phyloP scores from a whole-genome alignment of 2,329 filamentous ascomycete genomes.

The Drechslera avenae region DNA sequence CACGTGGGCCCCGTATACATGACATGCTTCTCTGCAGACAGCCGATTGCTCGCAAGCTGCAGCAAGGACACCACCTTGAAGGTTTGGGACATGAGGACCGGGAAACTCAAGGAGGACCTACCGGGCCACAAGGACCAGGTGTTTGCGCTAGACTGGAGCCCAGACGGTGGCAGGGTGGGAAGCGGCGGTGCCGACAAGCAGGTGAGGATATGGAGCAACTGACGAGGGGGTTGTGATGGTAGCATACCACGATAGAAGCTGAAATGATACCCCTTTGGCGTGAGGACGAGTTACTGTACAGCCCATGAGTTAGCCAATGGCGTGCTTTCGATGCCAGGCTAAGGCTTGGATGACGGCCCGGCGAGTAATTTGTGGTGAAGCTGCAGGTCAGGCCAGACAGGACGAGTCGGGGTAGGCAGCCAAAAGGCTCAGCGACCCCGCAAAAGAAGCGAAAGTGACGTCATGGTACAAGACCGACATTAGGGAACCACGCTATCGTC shows the following conservation, averaged over 20 bases:
- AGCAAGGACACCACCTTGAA: conserved; percentile 94
- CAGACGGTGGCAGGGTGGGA: conserved; percentile 84
- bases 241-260: conserved; percentile 5
- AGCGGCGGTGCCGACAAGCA: conserved; percentile 92
- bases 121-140: conserved; percentile 93
- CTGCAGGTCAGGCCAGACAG: too few species aligned
- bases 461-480: conserved; percentile 15
- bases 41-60: conserved; percentile 81
- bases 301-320: background rate
- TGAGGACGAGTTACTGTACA: background rate
- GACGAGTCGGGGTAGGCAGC: too few species aligned
- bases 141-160: conserved; percentile 93
- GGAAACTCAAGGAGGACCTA: conserved; percentile 80
- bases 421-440: conserved; percentile 17
- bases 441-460: conserved; percentile 21
- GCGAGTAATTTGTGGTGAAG: too few species aligned
- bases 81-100: conserved; percentile 88
- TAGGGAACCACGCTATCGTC: too few species aligned
- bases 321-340: background rate
- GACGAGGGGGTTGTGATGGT: background rate
- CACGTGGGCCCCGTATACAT: conserved; percentile 94
- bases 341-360: background rate
- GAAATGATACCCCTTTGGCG: conserved; percentile 18
- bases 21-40: conserved; percentile 90
- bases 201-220: conserved; percentile 69